Evolutionary conservation across 805 yeast species (phyloP), one percentile per base, ranked within the genome.

Genomic region (Saturnispora zaruensis): DNA sequence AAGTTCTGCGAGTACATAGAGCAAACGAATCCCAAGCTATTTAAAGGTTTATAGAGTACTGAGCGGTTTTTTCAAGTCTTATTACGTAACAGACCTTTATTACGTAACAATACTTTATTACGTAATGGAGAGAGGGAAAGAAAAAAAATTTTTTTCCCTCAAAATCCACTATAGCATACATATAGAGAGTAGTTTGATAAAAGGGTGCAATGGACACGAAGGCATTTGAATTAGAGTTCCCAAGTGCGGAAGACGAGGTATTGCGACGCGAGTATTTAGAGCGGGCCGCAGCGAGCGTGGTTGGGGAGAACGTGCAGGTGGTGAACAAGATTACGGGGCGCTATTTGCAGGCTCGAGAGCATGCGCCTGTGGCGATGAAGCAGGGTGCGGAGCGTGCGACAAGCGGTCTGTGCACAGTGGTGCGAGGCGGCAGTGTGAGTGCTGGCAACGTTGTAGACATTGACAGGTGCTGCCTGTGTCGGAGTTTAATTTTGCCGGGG

Each of bases 1-100:
- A 72, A 72, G 23, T 91, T 95, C 80, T 84, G 89, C 24, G 65
- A 69, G 14, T 71, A 73, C 41, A 64, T 87, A 34, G 74, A 76
- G 55, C 53, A 5, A 74, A 78, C 40, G 66, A 80, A 6, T 89
- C 93, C 2, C 77, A 74, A 52, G 70, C 83, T 57, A 85, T 45
- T 45, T 21, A 38, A 38, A 38, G 42, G 42, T 23, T 38, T 38
- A 38, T 38, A 38, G 16, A 5, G 23, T 38, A 18, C 28, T 23
- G 42, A 38, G 42, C 42, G n/a, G n/a, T n/a, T n/a, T n/a, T n/a
- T n/a, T n/a, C n/a, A n/a, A n/a, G n/a, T n/a, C n/a, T n/a, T n/a
- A n/a, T n/a, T n/a, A n/a, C n/a, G n/a, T n/a, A n/a, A n/a, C n/a
- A n/a, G n/a, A 16, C 23, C 2, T 14, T 18, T 34, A 6, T 16